These are phyloP conservation scores for Sporothrix brunneoviolacea DNA, from an alignment of 2,329 filamentous ascomycete genomes.

Conservation along the genomic window DNA sequence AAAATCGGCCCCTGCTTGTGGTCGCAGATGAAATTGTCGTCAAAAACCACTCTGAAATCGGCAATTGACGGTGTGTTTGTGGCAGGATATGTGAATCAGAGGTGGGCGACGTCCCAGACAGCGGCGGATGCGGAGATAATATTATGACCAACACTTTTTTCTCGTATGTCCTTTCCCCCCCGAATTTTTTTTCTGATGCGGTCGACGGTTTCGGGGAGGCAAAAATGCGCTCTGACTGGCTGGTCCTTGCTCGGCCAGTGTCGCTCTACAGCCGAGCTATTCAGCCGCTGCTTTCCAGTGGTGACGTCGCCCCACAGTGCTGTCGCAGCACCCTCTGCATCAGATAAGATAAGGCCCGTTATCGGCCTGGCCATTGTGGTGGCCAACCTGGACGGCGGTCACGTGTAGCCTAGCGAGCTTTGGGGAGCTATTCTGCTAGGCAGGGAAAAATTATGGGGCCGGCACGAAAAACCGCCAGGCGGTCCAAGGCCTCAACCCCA, in stretches of 20 bases:
- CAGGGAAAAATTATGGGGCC: background rate
- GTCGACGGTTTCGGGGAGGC: slow-evolving; percentile 4
- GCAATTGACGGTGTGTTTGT: slow-evolving; percentile 1
- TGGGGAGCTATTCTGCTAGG: background rate
- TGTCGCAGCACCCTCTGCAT: too few species aligned
- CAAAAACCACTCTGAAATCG: background rate
- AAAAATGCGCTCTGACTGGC: background rate
- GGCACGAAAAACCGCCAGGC: too few species aligned
- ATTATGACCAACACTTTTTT: slow-evolving; percentile 4
- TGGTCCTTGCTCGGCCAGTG: too few species aligned
- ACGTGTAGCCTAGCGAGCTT: slow-evolving; percentile 4
- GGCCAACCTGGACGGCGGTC: slow-evolving; percentile 10
- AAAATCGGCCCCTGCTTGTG: background rate
- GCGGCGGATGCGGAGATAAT: slow-evolving; percentile 4
- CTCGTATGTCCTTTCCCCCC: background rate
- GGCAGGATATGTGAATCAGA: background rate
- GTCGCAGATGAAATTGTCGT: background rate
- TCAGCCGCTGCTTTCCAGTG: slow-evolving; percentile 3
- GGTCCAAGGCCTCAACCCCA: background rate
- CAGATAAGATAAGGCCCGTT: slow-evolving; percentile 10
- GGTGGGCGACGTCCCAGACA: background rate
- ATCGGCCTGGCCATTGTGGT: slow-evolving; percentile 7
- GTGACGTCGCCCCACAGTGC: slow-evolving; percentile 12
- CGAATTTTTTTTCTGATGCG: background rate
- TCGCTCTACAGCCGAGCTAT: slow-evolving; percentile 3